Evolutionary conservation across 768 basidiomycete species (phyloP).

Genomic region (Suillus hirtellus): DNA sequence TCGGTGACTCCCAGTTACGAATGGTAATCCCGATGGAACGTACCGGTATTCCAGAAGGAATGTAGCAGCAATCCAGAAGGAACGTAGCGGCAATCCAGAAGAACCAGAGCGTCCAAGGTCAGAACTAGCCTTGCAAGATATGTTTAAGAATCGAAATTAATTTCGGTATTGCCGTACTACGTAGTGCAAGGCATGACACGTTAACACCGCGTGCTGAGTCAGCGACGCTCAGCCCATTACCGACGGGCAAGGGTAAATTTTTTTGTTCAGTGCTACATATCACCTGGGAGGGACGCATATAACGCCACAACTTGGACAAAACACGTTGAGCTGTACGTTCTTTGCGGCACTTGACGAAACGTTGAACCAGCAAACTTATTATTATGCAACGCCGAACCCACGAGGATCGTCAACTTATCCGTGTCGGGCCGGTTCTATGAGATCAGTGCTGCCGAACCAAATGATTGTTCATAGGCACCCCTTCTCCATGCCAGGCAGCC

Average conservation of each 20-base stretch:
- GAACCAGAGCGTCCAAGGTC: neutral
- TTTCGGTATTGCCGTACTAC: neutral
- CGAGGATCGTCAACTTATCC: constrained; percentile 23
- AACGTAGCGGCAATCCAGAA: neutral
- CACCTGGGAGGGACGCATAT: neutral
- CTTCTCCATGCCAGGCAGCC: constrained; percentile 26
- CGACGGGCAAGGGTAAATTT: neutral
- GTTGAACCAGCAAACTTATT: neutral
- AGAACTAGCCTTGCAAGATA: neutral
- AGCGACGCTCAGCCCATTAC: neutral
- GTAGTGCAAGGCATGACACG: neutral
- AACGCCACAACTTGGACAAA: neutral
- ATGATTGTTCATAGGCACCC: constrained; percentile 18
- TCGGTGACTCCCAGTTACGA: neutral
- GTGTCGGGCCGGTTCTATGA: constrained; percentile 20
- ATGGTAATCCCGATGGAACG: neutral
- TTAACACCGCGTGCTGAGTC: neutral
- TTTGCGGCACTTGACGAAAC: neutral
- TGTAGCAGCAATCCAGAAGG: neutral
- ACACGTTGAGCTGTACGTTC: neutral
- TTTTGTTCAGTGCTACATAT: neutral
- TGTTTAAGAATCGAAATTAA: neutral
- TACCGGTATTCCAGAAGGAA: neutral
- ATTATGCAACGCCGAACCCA: constrained; percentile 25
- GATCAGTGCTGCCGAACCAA: constrained; percentile 6